Evolutionary conservation across 2,329 filamentous ascomycete genomes (phyloP), one percentile per base, ranked within the genome.

Genomic region (Pseudogymnoascus pannorum): DNA sequence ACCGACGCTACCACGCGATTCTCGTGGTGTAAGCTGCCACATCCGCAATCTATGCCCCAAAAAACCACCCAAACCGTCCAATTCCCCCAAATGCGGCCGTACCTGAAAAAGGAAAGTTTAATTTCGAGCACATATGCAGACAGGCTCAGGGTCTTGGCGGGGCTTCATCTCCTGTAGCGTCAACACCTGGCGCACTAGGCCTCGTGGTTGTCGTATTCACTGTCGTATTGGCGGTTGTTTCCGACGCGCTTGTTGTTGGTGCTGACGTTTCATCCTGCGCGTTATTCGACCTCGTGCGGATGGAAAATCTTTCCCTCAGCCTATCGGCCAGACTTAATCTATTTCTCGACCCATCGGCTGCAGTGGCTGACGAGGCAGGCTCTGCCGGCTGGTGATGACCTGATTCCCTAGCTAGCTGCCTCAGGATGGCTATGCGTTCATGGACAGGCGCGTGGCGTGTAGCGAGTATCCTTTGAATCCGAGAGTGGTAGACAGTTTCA

Each of bases 381-480:
- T 58, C 31, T 1, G 31, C 38, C 57, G 48, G n/a, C 26, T 58
- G 35, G 3, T 58, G 31, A 22, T 40, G 31, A 20, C 57, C 57
- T 12, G 68, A 64, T 72, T 74, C 63, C 75, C 77, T 66, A 76
- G 77, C 38, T 54, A 79, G 76, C 59, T 79, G 78, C 35, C 84
- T 77, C 4, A 87, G 75, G 5, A 79, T 81, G 60, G 81, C 82
- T 60, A 87, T 83, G n/a, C 83, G 81, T 71, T 87, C 84, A 65
- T 86, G 81, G 3, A 79, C 76, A 0, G 83, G 75, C n/a, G 83
- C 83, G 63, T 85, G 78, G 9, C 84, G 78, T 16, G 87, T 73
- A 48, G 81, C 74, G 6, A 38, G 35, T 31, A 58, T 24, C 20
- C 57, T 22, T 14, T 58, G 57, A 22, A 58, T 22, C 35, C 57